Evolutionary conservation across 2,329 filamentous ascomycete species (phyloP), one percentile per base, ranked within the genome.

Genomic region (Cordyceps fumosorosea): DNA sequence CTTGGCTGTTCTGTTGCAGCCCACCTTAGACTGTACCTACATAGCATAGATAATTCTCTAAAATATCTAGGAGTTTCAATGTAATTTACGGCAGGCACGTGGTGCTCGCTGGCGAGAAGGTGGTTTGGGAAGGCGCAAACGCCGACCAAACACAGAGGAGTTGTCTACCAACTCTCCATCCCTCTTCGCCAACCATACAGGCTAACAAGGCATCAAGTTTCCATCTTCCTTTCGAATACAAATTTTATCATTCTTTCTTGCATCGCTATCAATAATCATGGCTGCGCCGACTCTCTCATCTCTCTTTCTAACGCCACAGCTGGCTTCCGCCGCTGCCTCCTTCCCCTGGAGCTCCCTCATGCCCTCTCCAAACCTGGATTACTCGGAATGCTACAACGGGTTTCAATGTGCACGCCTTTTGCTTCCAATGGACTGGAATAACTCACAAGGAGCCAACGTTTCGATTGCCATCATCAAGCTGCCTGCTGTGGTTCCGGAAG

Each of bases 361-460:
- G 2, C 75, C 78, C 1, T 71, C 71, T 3, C 48, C 65, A 7
- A 65, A 73, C 22, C 69, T 81, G 24, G 64, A 68, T 1, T 80
- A 75, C 63, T 71, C 75, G 32, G 64, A 67, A 2, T 81, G 78
- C 69, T 79, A 76, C 67, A 64, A 66, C 7, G 65, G 62, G 1
- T 71, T 71, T 61, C 69, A 73, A 48, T 81, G 79, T 62, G 77
- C 79, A 2, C 73, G 76, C 10, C 75, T 81, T 24, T 50, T 67
- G 2, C 72, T 80, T 3, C 78, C 78, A 0, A 72, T 80, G 24
- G 73, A 80, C 69, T 81, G 76, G 76, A 67, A 74, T 62, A 51
- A 64, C 20, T 56, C 66, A 18, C 68, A 71, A 52, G 64, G 65
- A 8, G 65, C 70, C 57, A 72, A 67, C 0, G 72, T 75, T 16